These are phyloP conservation scores for Tetrapisispora pingtungensis DNA, from an alignment of 805 yeast genomes.

Conservation along the genomic window DNA sequence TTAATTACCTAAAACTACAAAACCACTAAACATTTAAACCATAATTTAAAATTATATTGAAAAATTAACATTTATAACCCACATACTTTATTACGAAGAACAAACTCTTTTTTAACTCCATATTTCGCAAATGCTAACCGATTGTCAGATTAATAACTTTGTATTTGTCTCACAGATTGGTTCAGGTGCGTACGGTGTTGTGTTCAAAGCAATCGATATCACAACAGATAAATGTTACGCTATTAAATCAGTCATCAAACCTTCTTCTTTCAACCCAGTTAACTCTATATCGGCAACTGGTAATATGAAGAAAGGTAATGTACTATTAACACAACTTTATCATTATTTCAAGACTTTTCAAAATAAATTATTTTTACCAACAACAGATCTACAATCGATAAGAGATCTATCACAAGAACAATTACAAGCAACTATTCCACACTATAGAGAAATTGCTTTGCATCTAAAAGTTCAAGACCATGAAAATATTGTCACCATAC, in stretches of 20 bases:
- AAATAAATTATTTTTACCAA: constrained; percentile 21
- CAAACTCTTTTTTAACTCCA: neutral
- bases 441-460: constrained; percentile 56
- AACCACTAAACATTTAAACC: too few species aligned
- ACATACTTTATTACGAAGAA: neutral
- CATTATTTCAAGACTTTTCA: constrained; percentile 9
- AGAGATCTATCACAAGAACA: constrained; percentile 8
- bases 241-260: constrained; percentile 57
- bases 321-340: constrained; percentile 4
- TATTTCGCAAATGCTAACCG: neutral
- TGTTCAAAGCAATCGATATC: constrained; percentile 56
- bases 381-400: constrained; percentile 23
- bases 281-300: constrained; percentile 5
- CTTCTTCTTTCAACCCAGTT: constrained; percentile 26
- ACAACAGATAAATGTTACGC: constrained; percentile 47
- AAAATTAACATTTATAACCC: too few species aligned
- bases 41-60: too few species aligned
- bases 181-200: constrained; percentile 79
- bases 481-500: constrained; percentile 67
- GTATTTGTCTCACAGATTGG: constrained; percentile 34
- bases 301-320: constrained; percentile 5
- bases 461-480: constrained; percentile 71
- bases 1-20: too few species aligned
- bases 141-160: constrained; percentile 23
- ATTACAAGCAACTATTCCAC: constrained; percentile 18